Percentiles rank a stretch among this genome's conserved stretches.
phyloP scores from a whole-genome alignment of 805 yeast species.

The Lachancea dasiensis region DNA sequence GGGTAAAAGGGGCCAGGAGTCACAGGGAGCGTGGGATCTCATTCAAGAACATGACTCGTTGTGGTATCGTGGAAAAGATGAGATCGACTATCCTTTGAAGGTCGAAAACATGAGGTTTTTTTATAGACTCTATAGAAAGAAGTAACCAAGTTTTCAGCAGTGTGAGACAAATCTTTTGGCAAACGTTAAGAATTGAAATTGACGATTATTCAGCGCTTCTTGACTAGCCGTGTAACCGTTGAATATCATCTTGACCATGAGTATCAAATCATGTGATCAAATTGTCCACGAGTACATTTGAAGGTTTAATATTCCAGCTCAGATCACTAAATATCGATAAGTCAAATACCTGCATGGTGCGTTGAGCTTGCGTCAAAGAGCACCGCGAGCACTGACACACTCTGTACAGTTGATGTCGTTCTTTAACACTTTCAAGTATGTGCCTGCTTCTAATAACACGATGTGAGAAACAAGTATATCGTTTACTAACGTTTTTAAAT shows the following conservation, averaged over 20 bases:
- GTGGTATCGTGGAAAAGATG: conserved; percentile 64
- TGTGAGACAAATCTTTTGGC: too few relatives aligned
- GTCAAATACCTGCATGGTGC: too few relatives aligned
- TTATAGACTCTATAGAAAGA: conserved; percentile 63
- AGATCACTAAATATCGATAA: too few relatives aligned
- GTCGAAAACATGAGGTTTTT: conserved; percentile 86
- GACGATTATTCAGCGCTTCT: too few relatives aligned
- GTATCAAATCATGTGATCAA: too few relatives aligned
- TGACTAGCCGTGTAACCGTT: too few relatives aligned
- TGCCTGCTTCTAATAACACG: background rate
- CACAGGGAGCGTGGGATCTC: conserved; percentile 59
- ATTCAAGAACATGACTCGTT: conserved; percentile 63
- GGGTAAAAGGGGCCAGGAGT: conserved; percentile 40
- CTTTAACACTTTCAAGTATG: conserved; percentile 14
- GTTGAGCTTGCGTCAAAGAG: too few relatives aligned
- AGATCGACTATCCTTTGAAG: conserved; percentile 56
- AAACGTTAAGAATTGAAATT: too few relatives aligned
- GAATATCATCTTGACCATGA: too few relatives aligned
- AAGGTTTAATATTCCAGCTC: too few relatives aligned
- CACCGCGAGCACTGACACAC: too few relatives aligned
- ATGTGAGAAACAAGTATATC: background rate
- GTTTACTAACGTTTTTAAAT: conserved; percentile 2
- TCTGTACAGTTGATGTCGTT: conserved; percentile 8
- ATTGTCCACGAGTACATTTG: too few relatives aligned
- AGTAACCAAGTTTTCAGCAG: conserved; percentile 17